Conservation (phyloP, 2,329 filamentous ascomycete species). For the Stagonosporopsis tanaceti region DNA sequence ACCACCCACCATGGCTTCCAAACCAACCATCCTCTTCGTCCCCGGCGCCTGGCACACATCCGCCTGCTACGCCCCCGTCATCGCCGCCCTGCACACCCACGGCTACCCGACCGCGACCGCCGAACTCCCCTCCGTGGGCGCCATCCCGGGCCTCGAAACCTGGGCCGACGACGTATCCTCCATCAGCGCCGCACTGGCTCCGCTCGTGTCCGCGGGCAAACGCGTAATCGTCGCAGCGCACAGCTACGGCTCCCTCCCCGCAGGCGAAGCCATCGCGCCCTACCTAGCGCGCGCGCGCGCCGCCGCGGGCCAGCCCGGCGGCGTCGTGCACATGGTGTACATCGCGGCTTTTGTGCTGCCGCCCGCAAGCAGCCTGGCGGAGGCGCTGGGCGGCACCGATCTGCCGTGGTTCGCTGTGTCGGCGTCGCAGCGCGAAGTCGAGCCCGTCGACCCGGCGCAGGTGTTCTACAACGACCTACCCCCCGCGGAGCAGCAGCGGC, state of each 20-base stretch:
- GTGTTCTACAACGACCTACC: conserved; percentile 7
- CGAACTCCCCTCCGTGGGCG: conserved; percentile 1
- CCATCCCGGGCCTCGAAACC: background rate
- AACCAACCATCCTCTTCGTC: conserved; percentile 12
- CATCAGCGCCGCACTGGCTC: background rate
- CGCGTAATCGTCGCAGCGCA: background rate
- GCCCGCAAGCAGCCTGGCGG: background rate
- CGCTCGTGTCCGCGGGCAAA: background rate
- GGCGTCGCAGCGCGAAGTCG: background rate
- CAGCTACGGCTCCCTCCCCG: conserved; percentile 6
- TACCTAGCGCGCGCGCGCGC: background rate
- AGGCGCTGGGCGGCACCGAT: background rate
- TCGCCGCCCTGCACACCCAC: background rate
- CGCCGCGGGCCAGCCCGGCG: background rate
- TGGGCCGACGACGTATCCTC: background rate
- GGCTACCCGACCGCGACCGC: conserved; percentile 7
- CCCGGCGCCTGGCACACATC: conserved; percentile 17
- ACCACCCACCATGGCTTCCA: background rate
- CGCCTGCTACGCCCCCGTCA: background rate
- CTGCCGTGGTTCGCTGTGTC: conserved; percentile 2
- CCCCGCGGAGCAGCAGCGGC: background rate
- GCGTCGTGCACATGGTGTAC: background rate
- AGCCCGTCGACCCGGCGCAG: background rate
- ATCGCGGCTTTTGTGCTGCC: background rate
- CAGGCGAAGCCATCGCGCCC: background rate